Evolutionary conservation across 1,284 basidiomycete genomes (phyloP), one percentile per base, ranked within the genome.

Genomic region (Trametes polyzona): DNA sequence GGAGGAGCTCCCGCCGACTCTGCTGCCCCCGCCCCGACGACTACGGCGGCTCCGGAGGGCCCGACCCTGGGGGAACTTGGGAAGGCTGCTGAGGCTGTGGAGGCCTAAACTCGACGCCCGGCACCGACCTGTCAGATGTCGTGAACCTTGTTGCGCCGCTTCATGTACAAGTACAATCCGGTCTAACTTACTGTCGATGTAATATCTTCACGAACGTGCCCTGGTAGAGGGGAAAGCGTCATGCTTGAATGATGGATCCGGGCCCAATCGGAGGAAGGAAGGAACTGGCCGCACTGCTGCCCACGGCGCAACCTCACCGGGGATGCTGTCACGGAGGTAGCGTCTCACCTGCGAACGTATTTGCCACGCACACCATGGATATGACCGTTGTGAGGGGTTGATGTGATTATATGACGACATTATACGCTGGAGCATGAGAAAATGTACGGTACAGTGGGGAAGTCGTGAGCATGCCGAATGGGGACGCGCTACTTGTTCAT

Each of bases 71-170:
- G 30, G 9, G 58, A 62, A 30, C 50, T 63, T 17, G 61, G 61
- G 17, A 40, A 47, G 19, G 61, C 64, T 36, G 58, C 61, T 21
- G 47, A 62, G 26, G 61, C 58, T 23, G 59, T 63, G 9, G 48
- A 63, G 44, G 59, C 47, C 35, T 66, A 57, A 59, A 44, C 42
- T 16, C 32, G 29, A 32, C 19, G 17, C 41, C 17, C 37, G 32
- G 7, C 17, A 3, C 43, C 37, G 27, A 17, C 19, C n/a, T 21
- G 26, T 24, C 11, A 3, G 30, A 29, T 24, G 19, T 29, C 23
- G 36, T 27, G 21, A 21, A 7, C 19, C 39, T 19, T 29, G 29
- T 33, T 24, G n/a, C 32, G 17, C 21, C 26, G 26, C 10, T 55
- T 44, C 32, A 12, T 27, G 43, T 39, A 17, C 29, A 6, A 26